Base-by-base conservation (phyloP, 2,329 filamentous ascomycete species). In the Fusarium cicatricum region DNA sequence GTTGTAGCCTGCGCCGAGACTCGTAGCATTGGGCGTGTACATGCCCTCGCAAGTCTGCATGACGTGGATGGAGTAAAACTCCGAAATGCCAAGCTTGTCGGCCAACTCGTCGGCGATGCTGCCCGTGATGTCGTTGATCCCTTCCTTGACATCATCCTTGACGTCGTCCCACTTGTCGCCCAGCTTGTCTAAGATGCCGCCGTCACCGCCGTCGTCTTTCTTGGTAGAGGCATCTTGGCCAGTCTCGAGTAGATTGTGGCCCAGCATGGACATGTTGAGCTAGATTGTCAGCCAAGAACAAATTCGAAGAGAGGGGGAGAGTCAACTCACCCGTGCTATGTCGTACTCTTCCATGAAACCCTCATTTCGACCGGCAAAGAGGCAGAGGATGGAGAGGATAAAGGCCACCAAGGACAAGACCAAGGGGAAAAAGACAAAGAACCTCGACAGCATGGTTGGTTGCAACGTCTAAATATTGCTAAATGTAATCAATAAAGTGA, bases 1-100 rank as follows among this genome's bases (percentile, higher is more conserved):
- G 55, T 80, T 80, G 54, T 76, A 74, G 55, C 72, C 73, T 12
- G 74, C 69, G 21, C 66, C 65, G 3, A 69, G 61, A 9, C 51
- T 70, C 4, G 78, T 79, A 2, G 74, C 72, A 47, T 81, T 80
- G 26, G 78, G 78, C 34, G 73, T 71, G 58, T 75, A 83, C 60
- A 74, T 61, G 40, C 80, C 80, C 64, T 81, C 71, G 67, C 80
- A 83, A 4, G 73, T 68, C 33, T 75, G 73, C 77, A 80, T 78
- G 62, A 83, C 61, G 59, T 83, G 80, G 26, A 83, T 56, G 14
- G 79, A 82, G 62, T 82, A 83, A 80, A 80, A 83, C 55, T 82
- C 72, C 1, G 76, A 74, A 50, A 83, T 76, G 19, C 80, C 79
- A 23, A 82, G 70, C n/a, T 74, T 71, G 11, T 75, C 71, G 42